Evolutionary conservation across 164 flowering plant species (phyloP).

Genomic region (Liquidambar formosana): DNA sequence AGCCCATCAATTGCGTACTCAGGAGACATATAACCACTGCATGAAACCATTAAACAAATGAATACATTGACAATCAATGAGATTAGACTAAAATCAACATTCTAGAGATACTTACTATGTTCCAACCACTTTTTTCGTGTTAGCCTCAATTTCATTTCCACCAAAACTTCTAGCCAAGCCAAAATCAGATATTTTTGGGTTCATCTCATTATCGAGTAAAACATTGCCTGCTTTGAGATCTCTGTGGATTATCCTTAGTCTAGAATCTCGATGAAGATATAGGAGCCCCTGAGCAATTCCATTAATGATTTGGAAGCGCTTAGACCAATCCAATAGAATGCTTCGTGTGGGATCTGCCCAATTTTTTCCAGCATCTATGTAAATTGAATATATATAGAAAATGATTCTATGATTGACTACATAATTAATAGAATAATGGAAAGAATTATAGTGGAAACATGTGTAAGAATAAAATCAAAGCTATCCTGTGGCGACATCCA

Average conservation of each 20-base stretch:
- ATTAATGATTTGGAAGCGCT: background rate
- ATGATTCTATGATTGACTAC: too few relatives aligned
- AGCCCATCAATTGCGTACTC: slow-evolving; percentile 24
- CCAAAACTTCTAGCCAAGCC: too few relatives aligned
- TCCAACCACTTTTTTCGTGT: background rate
- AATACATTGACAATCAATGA: too few relatives aligned
- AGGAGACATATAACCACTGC: slow-evolving; percentile 26
- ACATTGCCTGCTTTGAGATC: slow-evolving; percentile 17
- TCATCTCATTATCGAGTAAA: slow-evolving; percentile 8
- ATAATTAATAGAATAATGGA: too few relatives aligned
- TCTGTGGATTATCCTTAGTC: slow-evolving; percentile 12
- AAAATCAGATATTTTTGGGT: slow-evolving; percentile 2
- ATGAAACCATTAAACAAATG: too few relatives aligned
- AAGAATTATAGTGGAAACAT: too few relatives aligned
- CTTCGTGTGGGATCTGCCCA: too few relatives aligned
- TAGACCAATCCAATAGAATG: slow-evolving; percentile 1
- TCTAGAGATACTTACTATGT: background rate
- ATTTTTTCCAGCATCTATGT: too few relatives aligned
- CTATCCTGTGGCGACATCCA: too few relatives aligned
- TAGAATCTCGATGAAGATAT: slow-evolving; percentile 13
- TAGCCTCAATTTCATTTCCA: background rate
- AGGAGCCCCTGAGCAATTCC: slow-evolving; percentile 18
- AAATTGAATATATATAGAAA: too few relatives aligned
- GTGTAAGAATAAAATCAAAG: too few relatives aligned
- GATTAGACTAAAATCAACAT: too few relatives aligned